These are phyloP conservation scores for Teunomyces panamensis DNA, from an alignment of 805 yeast species.

Conservation along the genomic window DNA sequence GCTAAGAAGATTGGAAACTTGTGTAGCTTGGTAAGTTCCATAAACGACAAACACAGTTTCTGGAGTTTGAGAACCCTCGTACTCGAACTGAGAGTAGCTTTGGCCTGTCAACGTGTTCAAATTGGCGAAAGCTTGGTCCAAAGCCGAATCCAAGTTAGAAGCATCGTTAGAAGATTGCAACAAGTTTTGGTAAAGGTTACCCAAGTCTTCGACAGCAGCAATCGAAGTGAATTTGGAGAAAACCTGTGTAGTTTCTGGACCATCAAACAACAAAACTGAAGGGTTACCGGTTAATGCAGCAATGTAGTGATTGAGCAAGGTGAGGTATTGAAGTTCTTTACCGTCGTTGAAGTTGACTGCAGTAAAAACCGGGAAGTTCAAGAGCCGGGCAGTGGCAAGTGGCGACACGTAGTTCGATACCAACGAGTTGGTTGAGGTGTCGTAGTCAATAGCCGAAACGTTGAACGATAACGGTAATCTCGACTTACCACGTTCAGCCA, in stretches of 20 bases:
- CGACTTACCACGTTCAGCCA: constrained; percentile 27
- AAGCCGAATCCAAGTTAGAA: constrained; percentile 29
- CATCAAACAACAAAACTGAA: constrained; percentile 76
- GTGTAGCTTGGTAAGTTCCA: constrained; percentile 65
- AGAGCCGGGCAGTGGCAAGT: constrained; percentile 56
- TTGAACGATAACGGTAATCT: constrained; percentile 63
- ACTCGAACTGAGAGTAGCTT: constrained; percentile 61
- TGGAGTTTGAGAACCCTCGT: constrained; percentile 60
- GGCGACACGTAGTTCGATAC: constrained; percentile 64
- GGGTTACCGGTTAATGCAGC: constrained; percentile 52
- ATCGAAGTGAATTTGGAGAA: constrained; percentile 46
- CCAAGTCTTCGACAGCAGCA: constrained; percentile 42
- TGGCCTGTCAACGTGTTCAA: constrained; percentile 58
- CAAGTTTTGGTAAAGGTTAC: constrained; percentile 37
- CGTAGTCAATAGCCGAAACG: constrained; percentile 75
- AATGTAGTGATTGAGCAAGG: constrained; percentile 62
- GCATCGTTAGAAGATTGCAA: constrained; percentile 20
- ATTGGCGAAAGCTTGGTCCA: constrained; percentile 45
- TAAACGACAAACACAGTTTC: constrained; percentile 78
- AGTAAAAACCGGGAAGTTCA: constrained; percentile 66
- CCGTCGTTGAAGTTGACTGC: constrained; percentile 52
- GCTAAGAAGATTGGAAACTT: constrained; percentile 46
- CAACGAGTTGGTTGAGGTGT: constrained; percentile 48
- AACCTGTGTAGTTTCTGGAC: constrained; percentile 58
- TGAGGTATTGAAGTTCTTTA: constrained; percentile 61